phyloP scores from a whole-genome alignment of 2,329 filamentous ascomycete genomes.

The Hymenoscyphus albidus region DNA sequence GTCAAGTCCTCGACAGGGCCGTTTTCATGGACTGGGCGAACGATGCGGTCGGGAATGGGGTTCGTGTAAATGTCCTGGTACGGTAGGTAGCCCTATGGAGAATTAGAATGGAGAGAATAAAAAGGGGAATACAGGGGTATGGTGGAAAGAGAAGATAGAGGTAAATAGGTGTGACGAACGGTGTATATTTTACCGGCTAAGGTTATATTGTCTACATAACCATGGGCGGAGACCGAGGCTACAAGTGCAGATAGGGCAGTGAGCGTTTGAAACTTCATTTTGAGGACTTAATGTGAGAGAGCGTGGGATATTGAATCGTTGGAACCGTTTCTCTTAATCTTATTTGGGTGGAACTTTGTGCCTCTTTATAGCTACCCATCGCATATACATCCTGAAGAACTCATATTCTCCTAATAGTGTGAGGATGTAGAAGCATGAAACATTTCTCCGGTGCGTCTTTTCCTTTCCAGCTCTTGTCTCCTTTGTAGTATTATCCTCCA shows the following conservation, averaged over 20 bases:
- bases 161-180: not conserved
- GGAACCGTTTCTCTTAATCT: not conserved
- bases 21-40: constrained; percentile 55
- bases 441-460: not conserved
- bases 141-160: too few relatives aligned
- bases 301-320: not conserved
- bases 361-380: not conserved
- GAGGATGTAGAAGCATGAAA: not conserved
- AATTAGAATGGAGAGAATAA: not conserved
- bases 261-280: not conserved
- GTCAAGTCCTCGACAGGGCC: constrained; percentile 53
- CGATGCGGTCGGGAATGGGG: constrained; percentile 46
- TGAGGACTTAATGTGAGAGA: not conserved
- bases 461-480: not conserved
- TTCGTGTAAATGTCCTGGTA: constrained; percentile 43
- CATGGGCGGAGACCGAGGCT: constrained; percentile 5
- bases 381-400: not conserved
- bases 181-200: constrained; percentile 19
- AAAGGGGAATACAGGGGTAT: too few relatives aligned
- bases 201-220: constrained; percentile 7
- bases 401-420: not conserved
- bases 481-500: not conserved
- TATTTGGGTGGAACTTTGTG: not conserved
- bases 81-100: constrained; percentile 30
- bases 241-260: not conserved